These are phyloP conservation scores for Penicillium samsonianum DNA, from an alignment of 495 filamentous ascomycete genomes.

Conservation along the genomic window DNA sequence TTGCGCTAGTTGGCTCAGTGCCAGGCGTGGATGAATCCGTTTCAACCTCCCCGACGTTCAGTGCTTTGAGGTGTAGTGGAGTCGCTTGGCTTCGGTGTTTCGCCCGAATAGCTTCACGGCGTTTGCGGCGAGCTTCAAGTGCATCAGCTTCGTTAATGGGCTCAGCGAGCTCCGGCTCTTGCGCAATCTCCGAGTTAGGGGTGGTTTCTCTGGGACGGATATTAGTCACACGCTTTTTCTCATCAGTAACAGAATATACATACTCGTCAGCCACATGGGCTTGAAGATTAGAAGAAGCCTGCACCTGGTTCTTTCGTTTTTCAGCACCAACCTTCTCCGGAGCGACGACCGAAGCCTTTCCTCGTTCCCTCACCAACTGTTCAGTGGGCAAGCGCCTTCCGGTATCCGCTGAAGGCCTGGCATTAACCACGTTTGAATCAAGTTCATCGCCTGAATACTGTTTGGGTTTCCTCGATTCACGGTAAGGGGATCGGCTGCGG, in stretches of 20 bases:
- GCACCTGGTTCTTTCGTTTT: slow-evolving; percentile 62
- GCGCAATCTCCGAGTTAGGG: slow-evolving; percentile 18
- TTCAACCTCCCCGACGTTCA: slow-evolving; percentile 60
- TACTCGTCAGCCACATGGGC: slow-evolving; percentile 44
- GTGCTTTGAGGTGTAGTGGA: slow-evolving; percentile 74
- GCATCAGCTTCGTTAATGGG: slow-evolving; percentile 74
- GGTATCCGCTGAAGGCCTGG: slow-evolving; percentile 23
- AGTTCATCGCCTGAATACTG: slow-evolving; percentile 44
- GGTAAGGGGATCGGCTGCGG: slow-evolving; percentile 62
- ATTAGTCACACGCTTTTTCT: slow-evolving; percentile 14
- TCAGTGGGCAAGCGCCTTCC: slow-evolving; percentile 46
- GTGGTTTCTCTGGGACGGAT: slow-evolving; percentile 14
- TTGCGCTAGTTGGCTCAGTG: slow-evolving; percentile 38
- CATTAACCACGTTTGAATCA: slow-evolving; percentile 26
- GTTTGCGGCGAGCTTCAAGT: slow-evolving; percentile 82
- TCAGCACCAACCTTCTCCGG: slow-evolving; percentile 65
- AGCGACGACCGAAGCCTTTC: slow-evolving; percentile 55
- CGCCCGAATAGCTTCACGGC: slow-evolving; percentile 85
- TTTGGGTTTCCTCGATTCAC: slow-evolving; percentile 45
- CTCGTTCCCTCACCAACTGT: slow-evolving; percentile 70
- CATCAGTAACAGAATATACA: slow-evolving; percentile 20
- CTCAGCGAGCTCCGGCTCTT: slow-evolving; percentile 41
- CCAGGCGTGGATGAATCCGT: slow-evolving; percentile 56
- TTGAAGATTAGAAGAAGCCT: slow-evolving; percentile 34
- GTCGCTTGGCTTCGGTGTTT: slow-evolving; percentile 74